Percentiles rank a stretch among this genome's conserved stretches.
These are phyloP conservation scores for Peltaster fructicola DNA, from an alignment of 2,329 filamentous ascomycete genomes.

Conservation along the genomic window DNA sequence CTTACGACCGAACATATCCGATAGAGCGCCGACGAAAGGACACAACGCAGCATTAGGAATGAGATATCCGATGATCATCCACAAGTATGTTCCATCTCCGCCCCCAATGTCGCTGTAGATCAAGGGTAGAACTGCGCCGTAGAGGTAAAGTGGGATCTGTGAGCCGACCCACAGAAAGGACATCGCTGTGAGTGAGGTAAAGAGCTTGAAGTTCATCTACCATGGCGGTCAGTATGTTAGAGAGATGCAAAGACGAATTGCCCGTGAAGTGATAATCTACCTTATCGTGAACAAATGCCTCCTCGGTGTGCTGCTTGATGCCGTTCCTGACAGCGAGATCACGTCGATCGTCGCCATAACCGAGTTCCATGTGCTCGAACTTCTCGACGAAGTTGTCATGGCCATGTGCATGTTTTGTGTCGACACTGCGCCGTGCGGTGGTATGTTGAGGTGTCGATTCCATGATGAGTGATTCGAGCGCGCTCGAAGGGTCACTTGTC, in stretches of 20 bases:
- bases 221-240: not conserved
- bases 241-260: no score
- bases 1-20: conserved; percentile 44
- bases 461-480: no score
- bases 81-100: conserved; percentile 22
- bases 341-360: conserved; percentile 3
- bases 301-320: conserved; percentile 2
- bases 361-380: conserved; percentile 5
- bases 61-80: conserved; percentile 37
- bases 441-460: no score
- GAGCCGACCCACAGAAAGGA: conserved; percentile 43
- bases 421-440: no score
- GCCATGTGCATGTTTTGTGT: no score
- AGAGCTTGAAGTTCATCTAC: conserved; percentile 29
- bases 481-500: no score
- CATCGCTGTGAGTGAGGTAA: conserved; percentile 38
- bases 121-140: conserved; percentile 25
- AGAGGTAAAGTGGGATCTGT: conserved; percentile 38
- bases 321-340: conserved; percentile 1
- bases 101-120: conserved; percentile 46
- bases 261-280: conserved; percentile 1
- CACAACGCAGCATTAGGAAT: conserved; percentile 40
- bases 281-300: conserved; percentile 1
- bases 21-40: conserved; percentile 48
- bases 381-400: conserved; percentile 8